phyloP scores from a whole-genome alignment of 495 filamentous ascomycete genomes.

The Xylaria sp. region DNA sequence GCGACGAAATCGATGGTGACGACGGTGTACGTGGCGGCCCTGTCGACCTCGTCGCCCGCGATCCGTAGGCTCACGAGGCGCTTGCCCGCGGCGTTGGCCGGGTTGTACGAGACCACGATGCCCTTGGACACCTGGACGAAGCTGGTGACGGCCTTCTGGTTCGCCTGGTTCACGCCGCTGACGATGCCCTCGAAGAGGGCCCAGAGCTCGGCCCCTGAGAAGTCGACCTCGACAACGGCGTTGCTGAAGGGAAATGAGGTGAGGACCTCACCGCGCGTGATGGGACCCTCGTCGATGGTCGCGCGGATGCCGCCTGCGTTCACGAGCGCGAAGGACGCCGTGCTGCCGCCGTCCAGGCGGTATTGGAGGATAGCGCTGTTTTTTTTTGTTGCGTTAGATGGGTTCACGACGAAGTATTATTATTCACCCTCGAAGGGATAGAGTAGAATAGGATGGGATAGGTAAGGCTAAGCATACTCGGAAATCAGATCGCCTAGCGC shows the following conservation, averaged over 20 bases:
- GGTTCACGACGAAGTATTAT: neutral
- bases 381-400: neutral
- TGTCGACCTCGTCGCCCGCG: conserved; percentile 47
- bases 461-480: too few species aligned
- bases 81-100: conserved; percentile 38
- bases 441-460: too few species aligned
- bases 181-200: conserved; percentile 58
- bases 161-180: conserved; percentile 51
- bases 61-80: conserved; percentile 54
- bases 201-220: conserved; percentile 57
- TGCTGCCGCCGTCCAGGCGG: conserved; percentile 46
- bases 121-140: conserved; percentile 59
- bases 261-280: conserved; percentile 62
- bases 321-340: conserved; percentile 55
- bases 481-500: conserved; percentile 58
- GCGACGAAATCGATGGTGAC: conserved; percentile 64
- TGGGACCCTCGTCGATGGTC: conserved; percentile 57
- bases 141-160: conserved; percentile 54
- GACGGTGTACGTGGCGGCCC: conserved; percentile 48
- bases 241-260: conserved; percentile 66
- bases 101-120: conserved; percentile 57
- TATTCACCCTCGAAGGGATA: too few species aligned
- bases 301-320: conserved; percentile 66
- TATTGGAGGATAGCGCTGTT: conserved; percentile 61
- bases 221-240: conserved; percentile 55